phyloP scores from a whole-genome alignment of 139 green algal species.

The Gonium pectorale region DNA sequence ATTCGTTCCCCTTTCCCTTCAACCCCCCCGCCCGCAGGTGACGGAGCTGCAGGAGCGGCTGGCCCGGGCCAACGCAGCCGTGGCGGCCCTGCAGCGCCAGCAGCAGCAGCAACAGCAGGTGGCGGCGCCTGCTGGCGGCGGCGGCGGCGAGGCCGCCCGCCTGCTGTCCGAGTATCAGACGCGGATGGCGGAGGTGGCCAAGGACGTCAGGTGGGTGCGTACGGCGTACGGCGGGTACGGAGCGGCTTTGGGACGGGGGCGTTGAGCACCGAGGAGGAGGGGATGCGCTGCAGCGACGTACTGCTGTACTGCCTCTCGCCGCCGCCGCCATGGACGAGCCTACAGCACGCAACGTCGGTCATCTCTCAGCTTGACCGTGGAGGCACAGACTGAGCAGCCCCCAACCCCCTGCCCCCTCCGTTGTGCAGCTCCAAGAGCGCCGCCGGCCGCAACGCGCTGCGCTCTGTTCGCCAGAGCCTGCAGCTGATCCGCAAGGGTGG shows the following conservation, averaged over 20 bases:
- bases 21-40: neutral
- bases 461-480: constrained; percentile 25
- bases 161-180: constrained; percentile 26
- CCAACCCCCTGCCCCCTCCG: neutral
- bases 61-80: neutral
- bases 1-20: neutral
- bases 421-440: neutral
- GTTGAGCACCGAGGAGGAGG: neutral
- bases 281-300: neutral
- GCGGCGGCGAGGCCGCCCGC: neutral
- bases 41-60: constrained; percentile 35
- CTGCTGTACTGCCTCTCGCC: neutral
- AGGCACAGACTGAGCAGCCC: too few relatives aligned
- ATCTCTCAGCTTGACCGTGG: too few relatives aligned
- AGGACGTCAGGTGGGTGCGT: constrained; percentile 5
- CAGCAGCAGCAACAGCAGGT: neutral
- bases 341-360: neutral
- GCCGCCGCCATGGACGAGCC: neutral
- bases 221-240: neutral
- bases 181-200: constrained; percentile 21
- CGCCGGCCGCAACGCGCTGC: constrained; percentile 19
- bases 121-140: neutral
- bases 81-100: neutral
- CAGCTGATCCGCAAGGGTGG: constrained; percentile 12
- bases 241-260: neutral